phyloP scores from a whole-genome alignment of 2,329 filamentous ascomycete species.

The Pseudogymnoascus sp. region DNA sequence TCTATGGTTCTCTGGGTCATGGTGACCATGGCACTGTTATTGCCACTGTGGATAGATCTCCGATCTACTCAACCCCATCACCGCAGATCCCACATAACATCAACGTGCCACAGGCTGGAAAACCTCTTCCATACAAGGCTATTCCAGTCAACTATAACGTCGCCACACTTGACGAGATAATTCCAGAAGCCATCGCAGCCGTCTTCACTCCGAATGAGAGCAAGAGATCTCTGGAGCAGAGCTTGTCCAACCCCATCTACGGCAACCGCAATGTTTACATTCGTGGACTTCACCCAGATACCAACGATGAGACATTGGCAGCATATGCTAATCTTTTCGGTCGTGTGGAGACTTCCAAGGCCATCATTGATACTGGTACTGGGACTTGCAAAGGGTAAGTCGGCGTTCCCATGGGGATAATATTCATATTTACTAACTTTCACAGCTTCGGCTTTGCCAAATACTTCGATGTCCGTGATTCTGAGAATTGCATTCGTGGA shows the following conservation, averaged over 20 bases:
- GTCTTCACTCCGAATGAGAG: slow-evolving; percentile 78
- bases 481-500: slow-evolving; percentile 90
- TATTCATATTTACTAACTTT: slow-evolving; percentile 7
- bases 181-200: slow-evolving; percentile 84
- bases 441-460: slow-evolving; percentile 93
- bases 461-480: slow-evolving; percentile 78
- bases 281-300: slow-evolving; percentile 88
- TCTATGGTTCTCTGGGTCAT: slow-evolving; percentile 50
- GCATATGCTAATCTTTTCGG: slow-evolving; percentile 83
- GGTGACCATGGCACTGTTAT: slow-evolving; percentile 53
- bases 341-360: slow-evolving; percentile 92
- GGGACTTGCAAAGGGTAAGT: slow-evolving; percentile 91
- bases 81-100: slow-evolving; percentile 42
- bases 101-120: slow-evolving; percentile 26
- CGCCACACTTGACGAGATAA: slow-evolving; percentile 36
- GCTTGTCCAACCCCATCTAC: slow-evolving; percentile 80
- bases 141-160: slow-evolving; percentile 26
- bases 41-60: slow-evolving; percentile 51
- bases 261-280: slow-evolving; percentile 99
- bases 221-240: slow-evolving; percentile 85
- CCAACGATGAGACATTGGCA: slow-evolving; percentile 81
- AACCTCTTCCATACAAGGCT: slow-evolving; percentile 26
- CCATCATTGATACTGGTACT: slow-evolving; percentile 91
- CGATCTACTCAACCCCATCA: slow-evolving; percentile 58
- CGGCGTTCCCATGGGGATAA: neutral